phyloP scores from a whole-genome alignment of 805 yeast genomes.

The Trichomonascus vanleenenianus region DNA sequence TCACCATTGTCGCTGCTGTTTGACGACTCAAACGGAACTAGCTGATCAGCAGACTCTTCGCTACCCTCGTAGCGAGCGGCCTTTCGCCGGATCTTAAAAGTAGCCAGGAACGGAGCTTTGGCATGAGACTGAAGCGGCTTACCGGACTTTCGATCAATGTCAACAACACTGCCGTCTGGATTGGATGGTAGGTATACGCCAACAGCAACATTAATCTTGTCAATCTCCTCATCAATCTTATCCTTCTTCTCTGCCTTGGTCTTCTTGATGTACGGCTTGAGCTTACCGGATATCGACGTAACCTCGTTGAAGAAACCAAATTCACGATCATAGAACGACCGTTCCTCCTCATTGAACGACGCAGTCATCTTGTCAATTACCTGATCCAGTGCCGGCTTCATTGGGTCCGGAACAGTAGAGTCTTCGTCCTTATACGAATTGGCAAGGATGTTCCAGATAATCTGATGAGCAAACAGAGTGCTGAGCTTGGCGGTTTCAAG shows the following conservation, averaged over 20 bases:
- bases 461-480: conserved; percentile 92
- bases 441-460: conserved; percentile 96
- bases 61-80: conserved; percentile 31
- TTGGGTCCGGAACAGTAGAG: conserved; percentile 63
- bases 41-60: conserved; percentile 16
- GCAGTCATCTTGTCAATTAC: conserved; percentile 59
- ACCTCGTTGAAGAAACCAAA: conserved; percentile 86
- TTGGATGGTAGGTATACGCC: conserved; percentile 93
- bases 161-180: conserved; percentile 92
- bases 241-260: conserved; percentile 93
- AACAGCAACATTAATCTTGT: conserved; percentile 56
- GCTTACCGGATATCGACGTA: conserved; percentile 87
- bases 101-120: conserved; percentile 97
- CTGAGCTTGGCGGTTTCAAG: conserved; percentile 88
- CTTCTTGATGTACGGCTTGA: conserved; percentile 89
- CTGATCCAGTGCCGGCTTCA: conserved; percentile 76
- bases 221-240: conserved; percentile 96
- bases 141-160: conserved; percentile 87
- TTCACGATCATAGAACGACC: conserved; percentile 67
- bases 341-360: conserved; percentile 54
- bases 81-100: conserved; percentile 71
- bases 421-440: conserved; percentile 89
- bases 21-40: conserved; percentile 2
- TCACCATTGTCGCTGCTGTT: conserved; percentile 17
- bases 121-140: conserved; percentile 96